Percentiles rank a stretch among this genome's conserved stretches.
Conservation (phyloP, 331 rosid species). For the Pyracantha coccinea region DNA sequence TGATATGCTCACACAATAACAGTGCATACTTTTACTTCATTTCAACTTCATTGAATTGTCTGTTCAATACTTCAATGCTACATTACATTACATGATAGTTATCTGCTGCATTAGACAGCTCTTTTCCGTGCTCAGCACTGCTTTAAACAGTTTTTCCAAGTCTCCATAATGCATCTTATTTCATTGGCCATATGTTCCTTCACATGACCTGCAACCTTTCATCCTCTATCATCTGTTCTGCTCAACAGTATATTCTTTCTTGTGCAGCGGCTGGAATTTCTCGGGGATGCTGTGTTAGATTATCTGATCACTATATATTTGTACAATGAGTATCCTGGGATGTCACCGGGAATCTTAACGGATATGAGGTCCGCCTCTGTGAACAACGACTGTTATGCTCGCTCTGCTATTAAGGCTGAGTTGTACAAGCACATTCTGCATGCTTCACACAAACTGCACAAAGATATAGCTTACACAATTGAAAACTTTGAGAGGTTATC, state of each 20-base stretch:
- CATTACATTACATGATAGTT: too few species aligned
- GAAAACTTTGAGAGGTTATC: constrained; percentile 22
- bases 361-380: constrained; percentile 87
- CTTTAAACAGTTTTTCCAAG: too few species aligned
- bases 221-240: not conserved
- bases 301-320: constrained; percentile 55
- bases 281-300: constrained; percentile 79
- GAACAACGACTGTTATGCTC: constrained; percentile 75
- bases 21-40: too few species aligned
- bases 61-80: too few species aligned
- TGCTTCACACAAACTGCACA: constrained; percentile 47
- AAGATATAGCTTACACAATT: constrained; percentile 32
- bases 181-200: not conserved
- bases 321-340: constrained; percentile 51
- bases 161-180: not conserved
- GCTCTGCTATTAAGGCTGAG: constrained; percentile 46
- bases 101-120: too few species aligned
- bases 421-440: constrained; percentile 64
- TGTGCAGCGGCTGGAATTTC: constrained; percentile 75
- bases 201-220: not conserved
- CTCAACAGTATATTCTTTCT: constrained; percentile 7
- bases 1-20: too few species aligned
- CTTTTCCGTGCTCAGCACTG: too few species aligned
- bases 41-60: too few species aligned
- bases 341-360: constrained; percentile 72